phyloP scores from a whole-genome alignment of 192 early-diverging fungal genomes.

The Dissophora ornata region DNA sequence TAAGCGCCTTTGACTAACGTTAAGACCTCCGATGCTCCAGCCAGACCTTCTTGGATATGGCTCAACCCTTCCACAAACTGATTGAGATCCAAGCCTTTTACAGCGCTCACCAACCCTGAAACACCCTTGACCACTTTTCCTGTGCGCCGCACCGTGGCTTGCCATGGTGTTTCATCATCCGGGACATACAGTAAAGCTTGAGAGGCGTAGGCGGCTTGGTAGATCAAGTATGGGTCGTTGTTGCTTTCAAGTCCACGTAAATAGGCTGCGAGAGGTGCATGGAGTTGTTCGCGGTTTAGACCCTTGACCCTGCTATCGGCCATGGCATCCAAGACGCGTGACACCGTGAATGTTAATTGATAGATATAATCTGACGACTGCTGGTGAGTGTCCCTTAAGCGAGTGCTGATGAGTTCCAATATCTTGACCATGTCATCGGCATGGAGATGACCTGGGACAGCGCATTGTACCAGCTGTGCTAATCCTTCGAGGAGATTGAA shows the following conservation, averaged over 20 bases:
- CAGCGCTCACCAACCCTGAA: slow-evolving; percentile 9
- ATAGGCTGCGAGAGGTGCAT: neutral
- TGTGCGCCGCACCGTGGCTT: neutral
- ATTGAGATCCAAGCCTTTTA: slow-evolving; percentile 4
- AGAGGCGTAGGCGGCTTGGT: slow-evolving; percentile 13
- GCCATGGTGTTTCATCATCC: slow-evolving; percentile 5
- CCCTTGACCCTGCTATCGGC: slow-evolving; percentile 15
- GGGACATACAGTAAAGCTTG: slow-evolving; percentile 4
- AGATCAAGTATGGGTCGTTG: slow-evolving; percentile 8
- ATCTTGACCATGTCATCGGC: slow-evolving; percentile 19
- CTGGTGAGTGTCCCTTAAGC: neutral
- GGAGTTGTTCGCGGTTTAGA: slow-evolving; percentile 2
- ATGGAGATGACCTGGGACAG: neutral
- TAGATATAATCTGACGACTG: slow-evolving; percentile 4
- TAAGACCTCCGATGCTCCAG: neutral
- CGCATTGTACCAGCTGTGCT: slow-evolving; percentile 1
- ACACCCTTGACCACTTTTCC: neutral
- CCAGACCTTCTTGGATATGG: slow-evolving; percentile 4
- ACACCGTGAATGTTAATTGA: neutral
- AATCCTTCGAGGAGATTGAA: slow-evolving; percentile 4
- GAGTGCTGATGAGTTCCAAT: neutral
- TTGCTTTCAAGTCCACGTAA: neutral
- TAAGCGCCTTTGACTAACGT: neutral
- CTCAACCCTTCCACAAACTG: slow-evolving; percentile 4
- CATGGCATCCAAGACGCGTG: slow-evolving; percentile 11